Conservation (phyloP, 2,329 filamentous ascomycete species). For the Hortaea sp. region DNA sequence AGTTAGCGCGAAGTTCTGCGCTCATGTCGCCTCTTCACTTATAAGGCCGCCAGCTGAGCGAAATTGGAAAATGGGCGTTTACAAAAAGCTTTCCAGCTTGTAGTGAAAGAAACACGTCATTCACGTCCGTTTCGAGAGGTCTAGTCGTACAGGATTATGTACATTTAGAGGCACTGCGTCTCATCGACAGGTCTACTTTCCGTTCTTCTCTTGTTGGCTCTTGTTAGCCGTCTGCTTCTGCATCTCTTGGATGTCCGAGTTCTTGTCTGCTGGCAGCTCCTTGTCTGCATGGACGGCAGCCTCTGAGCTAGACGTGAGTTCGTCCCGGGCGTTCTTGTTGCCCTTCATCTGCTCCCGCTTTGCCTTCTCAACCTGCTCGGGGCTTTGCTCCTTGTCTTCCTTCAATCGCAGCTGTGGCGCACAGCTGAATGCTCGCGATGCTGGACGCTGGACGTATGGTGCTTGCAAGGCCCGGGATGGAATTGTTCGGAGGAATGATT, state of each 20-base stretch:
- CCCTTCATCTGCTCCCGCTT: conserved; percentile 37
- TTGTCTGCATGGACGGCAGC: conserved; percentile 33
- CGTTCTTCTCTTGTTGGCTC: conserved; percentile 27
- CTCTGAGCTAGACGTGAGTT: conserved; percentile 32
- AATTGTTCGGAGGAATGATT: background rate
- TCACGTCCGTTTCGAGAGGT: too few species aligned
- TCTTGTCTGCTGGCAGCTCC: conserved; percentile 33
- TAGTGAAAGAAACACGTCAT: too few species aligned
- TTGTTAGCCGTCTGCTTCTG: conserved; percentile 35
- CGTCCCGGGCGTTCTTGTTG: conserved; percentile 34
- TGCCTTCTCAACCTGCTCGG: conserved; percentile 31
- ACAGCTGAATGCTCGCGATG: conserved; percentile 15
- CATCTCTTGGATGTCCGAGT: conserved; percentile 33
- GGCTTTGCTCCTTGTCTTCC: conserved; percentile 28
- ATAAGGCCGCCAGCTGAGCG: too few species aligned
- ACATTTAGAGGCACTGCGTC: too few species aligned
- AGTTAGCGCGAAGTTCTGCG: too few species aligned
- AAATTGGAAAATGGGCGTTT: too few species aligned
- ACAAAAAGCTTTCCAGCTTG: too few species aligned
- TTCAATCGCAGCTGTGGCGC: conserved; percentile 27
- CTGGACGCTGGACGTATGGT: background rate
- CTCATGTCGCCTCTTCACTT: too few species aligned
- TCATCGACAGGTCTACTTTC: too few species aligned
- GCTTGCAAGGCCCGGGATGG: background rate
- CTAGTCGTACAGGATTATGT: too few species aligned